phyloP scores from a whole-genome alignment of 2,329 filamentous ascomycete genomes.

The Ascochyta koolunga region DNA sequence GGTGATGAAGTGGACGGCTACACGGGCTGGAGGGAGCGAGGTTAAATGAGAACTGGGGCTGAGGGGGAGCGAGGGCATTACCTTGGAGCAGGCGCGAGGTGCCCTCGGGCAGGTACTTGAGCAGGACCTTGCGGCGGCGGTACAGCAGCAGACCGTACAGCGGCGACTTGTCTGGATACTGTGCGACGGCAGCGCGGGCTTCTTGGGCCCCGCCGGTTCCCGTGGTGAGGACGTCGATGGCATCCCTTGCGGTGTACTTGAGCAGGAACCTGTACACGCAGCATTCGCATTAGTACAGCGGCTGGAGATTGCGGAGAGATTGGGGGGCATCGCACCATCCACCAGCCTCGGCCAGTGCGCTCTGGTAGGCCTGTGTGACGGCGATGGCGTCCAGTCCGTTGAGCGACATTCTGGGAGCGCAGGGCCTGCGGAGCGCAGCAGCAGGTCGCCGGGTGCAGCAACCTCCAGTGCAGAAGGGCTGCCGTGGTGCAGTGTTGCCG shows the following conservation, averaged over 20 bases:
- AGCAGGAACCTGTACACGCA: slow-evolving; percentile 78
- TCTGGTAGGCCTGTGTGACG: slow-evolving; percentile 84
- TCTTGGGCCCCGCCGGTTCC: slow-evolving; percentile 85
- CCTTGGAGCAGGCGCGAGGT: slow-evolving; percentile 93
- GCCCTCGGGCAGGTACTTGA: slow-evolving; percentile 91
- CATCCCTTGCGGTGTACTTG: slow-evolving; percentile 88
- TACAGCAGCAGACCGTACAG: slow-evolving; percentile 93
- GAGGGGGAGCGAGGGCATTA: no score
- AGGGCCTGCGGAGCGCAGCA: slow-evolving; percentile 14
- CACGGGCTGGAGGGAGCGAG: slow-evolving; percentile 71
- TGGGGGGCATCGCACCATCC: slow-evolving; percentile 76
- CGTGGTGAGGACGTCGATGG: slow-evolving; percentile 76
- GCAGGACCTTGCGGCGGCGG: slow-evolving; percentile 83
- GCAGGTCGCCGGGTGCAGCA: slow-evolving; percentile 12
- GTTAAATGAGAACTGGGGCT: slow-evolving; percentile 26
- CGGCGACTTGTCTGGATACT: slow-evolving; percentile 83
- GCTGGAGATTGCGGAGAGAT: slow-evolving; percentile 16
- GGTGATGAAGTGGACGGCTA: slow-evolving; percentile 71
- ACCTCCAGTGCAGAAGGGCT: slow-evolving; percentile 2
- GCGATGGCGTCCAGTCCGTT: slow-evolving; percentile 87
- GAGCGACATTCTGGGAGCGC: slow-evolving; percentile 73
- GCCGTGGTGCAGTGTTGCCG: neutral
- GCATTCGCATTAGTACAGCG: slow-evolving; percentile 35
- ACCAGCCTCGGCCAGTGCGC: slow-evolving; percentile 79
- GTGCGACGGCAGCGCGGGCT: slow-evolving; percentile 75